A percentile compares a stretch with the other conserved stretches of the same genome.
Evolutionary conservation across 148 eudicot species (phyloP).

Genomic region (Dianthus caryophyllus): DNA sequence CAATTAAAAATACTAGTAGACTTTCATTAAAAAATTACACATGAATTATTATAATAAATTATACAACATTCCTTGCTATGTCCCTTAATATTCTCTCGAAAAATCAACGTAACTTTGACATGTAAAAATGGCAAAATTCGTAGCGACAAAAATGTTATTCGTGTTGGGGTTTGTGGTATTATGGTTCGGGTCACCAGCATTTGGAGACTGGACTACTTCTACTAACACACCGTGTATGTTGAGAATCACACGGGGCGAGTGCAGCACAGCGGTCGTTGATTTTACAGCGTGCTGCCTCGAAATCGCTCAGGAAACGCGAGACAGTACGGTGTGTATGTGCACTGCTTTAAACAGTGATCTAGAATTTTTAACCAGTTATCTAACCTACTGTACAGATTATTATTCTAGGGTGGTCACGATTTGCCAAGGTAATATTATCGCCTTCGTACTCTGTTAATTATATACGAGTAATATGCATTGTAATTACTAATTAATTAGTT

Average conservation of each 20-base stretch:
- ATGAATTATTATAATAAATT: too few species aligned
- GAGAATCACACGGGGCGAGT: neutral
- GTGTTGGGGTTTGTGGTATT: neutral
- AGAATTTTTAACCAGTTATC: neutral
- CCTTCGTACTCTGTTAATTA: too few species aligned
- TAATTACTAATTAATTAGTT: too few species aligned
- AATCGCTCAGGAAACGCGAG: neutral
- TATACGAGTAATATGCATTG: too few species aligned
- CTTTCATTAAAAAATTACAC: neutral
- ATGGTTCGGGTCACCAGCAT: neutral
- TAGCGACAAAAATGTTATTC: neutral
- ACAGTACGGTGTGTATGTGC: neutral
- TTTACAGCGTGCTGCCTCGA: neutral
- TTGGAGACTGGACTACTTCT: neutral
- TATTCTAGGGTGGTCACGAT: neutral
- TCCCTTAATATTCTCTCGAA: neutral
- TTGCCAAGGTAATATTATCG: neutral
- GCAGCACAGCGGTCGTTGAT: neutral
- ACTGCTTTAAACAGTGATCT: neutral
- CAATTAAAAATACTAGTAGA: neutral
- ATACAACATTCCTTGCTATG: too few species aligned
- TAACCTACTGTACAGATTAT: neutral
- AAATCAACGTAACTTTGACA: neutral
- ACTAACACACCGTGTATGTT: neutral
- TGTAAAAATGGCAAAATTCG: neutral